A percentile compares a stretch with the other conserved stretches of the same genome.
Conservation (phyloP, 2,329 filamentous ascomycete species). For the Cladosporium sp. region DNA sequence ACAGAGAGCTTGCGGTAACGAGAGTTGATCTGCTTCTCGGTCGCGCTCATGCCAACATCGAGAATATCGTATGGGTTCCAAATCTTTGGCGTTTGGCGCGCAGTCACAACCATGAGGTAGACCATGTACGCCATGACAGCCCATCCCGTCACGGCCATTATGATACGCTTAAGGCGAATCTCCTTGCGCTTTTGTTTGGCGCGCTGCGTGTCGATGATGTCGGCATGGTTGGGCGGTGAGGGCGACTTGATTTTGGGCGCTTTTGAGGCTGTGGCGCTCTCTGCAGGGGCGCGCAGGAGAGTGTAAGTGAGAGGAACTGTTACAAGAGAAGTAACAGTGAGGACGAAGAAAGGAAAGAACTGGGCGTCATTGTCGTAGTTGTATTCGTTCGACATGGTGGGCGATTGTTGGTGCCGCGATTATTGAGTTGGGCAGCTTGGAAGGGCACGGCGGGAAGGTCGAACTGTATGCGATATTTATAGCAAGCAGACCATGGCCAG, state of each 20-base stretch:
- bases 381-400: slow-evolving; percentile 82
- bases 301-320: slow-evolving; percentile 88
- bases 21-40: slow-evolving; percentile 86
- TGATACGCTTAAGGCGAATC: slow-evolving; percentile 76
- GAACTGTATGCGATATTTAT: neutral
- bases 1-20: slow-evolving; percentile 84
- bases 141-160: slow-evolving; percentile 75
- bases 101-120: slow-evolving; percentile 80
- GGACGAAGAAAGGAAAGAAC: slow-evolving; percentile 98
- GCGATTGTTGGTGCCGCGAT: slow-evolving; percentile 22
- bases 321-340: slow-evolving; percentile 81
- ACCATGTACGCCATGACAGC: slow-evolving; percentile 81
- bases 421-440: slow-evolving; percentile 1
- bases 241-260: slow-evolving; percentile 77
- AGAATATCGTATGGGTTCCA: slow-evolving; percentile 98
- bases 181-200: slow-evolving; percentile 85
- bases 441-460: neutral
- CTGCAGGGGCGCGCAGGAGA: slow-evolving; percentile 70
- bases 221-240: slow-evolving; percentile 76
- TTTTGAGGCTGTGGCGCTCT: slow-evolving; percentile 67
- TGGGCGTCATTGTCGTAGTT: slow-evolving; percentile 97
- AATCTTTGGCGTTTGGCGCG: slow-evolving; percentile 65
- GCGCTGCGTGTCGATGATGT: slow-evolving; percentile 76
- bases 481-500: slow-evolving; percentile 10
- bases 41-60: slow-evolving; percentile 73